Conservation (phyloP, 768 basidiomycete genomes). For the Boletellus sp. region DNA sequence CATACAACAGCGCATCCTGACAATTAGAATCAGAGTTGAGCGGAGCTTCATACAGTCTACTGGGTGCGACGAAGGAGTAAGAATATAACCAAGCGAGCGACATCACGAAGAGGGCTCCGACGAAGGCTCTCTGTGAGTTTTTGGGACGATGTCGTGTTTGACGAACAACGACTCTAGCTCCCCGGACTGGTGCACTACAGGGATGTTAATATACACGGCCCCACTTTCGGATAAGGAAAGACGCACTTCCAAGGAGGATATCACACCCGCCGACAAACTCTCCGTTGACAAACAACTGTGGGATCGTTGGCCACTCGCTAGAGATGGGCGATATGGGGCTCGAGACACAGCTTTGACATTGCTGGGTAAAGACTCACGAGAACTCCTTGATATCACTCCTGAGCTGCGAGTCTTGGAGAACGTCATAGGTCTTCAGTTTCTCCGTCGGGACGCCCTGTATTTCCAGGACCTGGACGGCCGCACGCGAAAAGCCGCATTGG, state of each 20-base stretch:
- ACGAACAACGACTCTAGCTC: conserved; percentile 82
- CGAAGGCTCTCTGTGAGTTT: conserved; percentile 21
- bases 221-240: not conserved
- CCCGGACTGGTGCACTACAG: conserved; percentile 90
- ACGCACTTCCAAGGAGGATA: conserved; percentile 85
- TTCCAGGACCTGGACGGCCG: conserved; percentile 72
- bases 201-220: not conserved
- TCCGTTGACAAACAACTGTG: conserved; percentile 90
- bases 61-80: not conserved
- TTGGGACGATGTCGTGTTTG: conserved; percentile 66
- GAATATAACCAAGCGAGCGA: not conserved
- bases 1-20: too few species aligned
- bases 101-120: not conserved
- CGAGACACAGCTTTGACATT: not conserved
- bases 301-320: conserved; percentile 98
- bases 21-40: too few species aligned
- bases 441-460: conserved; percentile 58
- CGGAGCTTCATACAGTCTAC: too few species aligned
- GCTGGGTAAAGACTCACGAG: conserved; percentile 62
- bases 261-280: conserved; percentile 98
- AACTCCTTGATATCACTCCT: conserved; percentile 91
- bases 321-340: not conserved
- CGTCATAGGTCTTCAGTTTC: conserved; percentile 53
- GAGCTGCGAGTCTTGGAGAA: conserved; percentile 77
- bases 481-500: conserved; percentile 39